Conservation (phyloP, 2,329 filamentous ascomycete species). For the Neonectria punicea region DNA sequence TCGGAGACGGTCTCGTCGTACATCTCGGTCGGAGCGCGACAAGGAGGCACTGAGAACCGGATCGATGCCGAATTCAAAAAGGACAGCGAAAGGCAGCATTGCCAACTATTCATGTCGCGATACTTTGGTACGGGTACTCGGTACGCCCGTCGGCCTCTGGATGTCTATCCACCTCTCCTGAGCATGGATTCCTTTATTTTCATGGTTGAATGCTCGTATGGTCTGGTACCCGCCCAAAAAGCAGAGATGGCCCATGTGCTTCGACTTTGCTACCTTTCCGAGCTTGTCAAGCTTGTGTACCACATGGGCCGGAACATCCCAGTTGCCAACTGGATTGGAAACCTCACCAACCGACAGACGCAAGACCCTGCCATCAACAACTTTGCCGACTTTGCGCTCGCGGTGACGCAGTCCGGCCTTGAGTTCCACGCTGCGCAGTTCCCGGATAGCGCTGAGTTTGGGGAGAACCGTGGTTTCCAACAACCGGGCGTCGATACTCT, state of each 20-base stretch:
- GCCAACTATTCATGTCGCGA: slow-evolving; percentile 76
- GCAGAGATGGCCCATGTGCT: slow-evolving; percentile 83
- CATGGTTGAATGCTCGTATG: slow-evolving; percentile 80
- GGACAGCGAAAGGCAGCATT: slow-evolving; percentile 77
- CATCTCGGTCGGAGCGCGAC: slow-evolving; percentile 78
- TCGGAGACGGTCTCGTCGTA: slow-evolving; percentile 91
- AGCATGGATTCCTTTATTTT: slow-evolving; percentile 81
- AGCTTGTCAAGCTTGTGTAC: slow-evolving; percentile 84
- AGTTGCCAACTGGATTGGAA: slow-evolving; percentile 58
- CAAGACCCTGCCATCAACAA: slow-evolving; percentile 61
- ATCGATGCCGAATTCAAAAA: slow-evolving; percentile 74
- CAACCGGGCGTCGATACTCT: slow-evolving; percentile 65
- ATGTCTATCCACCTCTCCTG: slow-evolving; percentile 68
- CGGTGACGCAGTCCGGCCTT: slow-evolving; percentile 58
- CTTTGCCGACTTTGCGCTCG: slow-evolving; percentile 66
- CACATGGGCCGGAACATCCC: slow-evolving; percentile 67
- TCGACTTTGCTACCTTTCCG: slow-evolving; percentile 87
- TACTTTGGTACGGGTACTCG: slow-evolving; percentile 57
- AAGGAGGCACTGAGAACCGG: slow-evolving; percentile 67
- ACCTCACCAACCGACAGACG: slow-evolving; percentile 54
- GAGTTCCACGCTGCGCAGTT: slow-evolving; percentile 50
- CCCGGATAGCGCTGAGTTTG: slow-evolving; percentile 35
- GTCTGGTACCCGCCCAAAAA: slow-evolving; percentile 72
- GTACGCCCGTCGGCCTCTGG: slow-evolving; percentile 53
- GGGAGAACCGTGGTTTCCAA: slow-evolving; percentile 61